phyloP scores from a whole-genome alignment of 352 stramenopile species.

The Globisporangium lucens region DNA sequence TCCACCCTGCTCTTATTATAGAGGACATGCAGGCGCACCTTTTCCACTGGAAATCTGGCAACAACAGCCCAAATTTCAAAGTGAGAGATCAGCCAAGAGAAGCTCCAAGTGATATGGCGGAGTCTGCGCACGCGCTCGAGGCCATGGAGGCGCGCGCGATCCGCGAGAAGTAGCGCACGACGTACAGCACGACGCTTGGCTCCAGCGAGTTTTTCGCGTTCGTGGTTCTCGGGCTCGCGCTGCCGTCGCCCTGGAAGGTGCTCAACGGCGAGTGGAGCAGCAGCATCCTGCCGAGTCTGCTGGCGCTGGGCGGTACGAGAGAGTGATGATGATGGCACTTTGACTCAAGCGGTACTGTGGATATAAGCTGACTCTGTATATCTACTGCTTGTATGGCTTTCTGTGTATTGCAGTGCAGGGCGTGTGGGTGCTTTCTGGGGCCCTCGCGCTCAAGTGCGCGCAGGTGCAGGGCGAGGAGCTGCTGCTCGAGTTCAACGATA shows the following conservation, averaged over 20 bases:
- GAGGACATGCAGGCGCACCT: not conserved
- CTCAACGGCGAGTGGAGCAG: slow-evolving; percentile 74
- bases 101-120: not conserved
- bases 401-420: slow-evolving; percentile 32
- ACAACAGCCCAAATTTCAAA: not conserved
- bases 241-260: slow-evolving; percentile 67
- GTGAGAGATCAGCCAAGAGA: not conserved
- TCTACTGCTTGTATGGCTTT: not conserved
- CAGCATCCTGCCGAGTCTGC: slow-evolving; percentile 44
- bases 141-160: slow-evolving; percentile 63
- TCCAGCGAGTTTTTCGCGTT: slow-evolving; percentile 36
- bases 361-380: not conserved
- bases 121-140: slow-evolving; percentile 28
- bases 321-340: not conserved
- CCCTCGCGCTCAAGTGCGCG: slow-evolving; percentile 57
- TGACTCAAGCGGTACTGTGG: not conserved
- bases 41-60: not conserved
- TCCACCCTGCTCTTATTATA: not conserved
- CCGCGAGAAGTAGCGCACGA: slow-evolving; percentile 54
- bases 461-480: slow-evolving; percentile 66
- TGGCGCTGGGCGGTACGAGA: slow-evolving; percentile 44
- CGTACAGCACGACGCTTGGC: slow-evolving; percentile 60
- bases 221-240: slow-evolving; percentile 39
- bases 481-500: slow-evolving; percentile 53
- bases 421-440: slow-evolving; percentile 45